phyloP scores from a whole-genome alignment of 495 filamentous ascomycete species.

The Thermothielavioides terrestris region DNA sequence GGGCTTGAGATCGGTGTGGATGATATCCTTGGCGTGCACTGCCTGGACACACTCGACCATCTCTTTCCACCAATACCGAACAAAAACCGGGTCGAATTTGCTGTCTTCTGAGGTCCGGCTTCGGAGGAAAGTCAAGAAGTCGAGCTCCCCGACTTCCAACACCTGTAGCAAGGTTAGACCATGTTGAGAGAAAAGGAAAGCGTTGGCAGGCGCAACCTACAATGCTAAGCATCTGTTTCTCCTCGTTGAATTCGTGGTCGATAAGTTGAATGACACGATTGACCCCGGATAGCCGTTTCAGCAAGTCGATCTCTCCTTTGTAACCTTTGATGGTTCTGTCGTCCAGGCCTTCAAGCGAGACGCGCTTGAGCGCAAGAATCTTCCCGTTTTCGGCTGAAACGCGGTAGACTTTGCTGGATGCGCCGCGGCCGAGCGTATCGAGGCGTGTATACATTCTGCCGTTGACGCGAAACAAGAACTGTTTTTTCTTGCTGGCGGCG shows the following conservation, averaged over 20 bases:
- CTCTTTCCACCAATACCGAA: constrained; percentile 97
- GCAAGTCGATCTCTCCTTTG: constrained; percentile 93
- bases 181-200: too few relatives aligned
- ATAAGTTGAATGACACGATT: constrained; percentile 83
- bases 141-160: constrained; percentile 98
- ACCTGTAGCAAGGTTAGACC: constrained; percentile 39
- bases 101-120: constrained; percentile 65
- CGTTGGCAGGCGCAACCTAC: constrained; percentile 37
- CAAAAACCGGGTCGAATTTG: constrained; percentile 75
- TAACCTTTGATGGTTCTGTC: constrained; percentile 75
- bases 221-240: constrained; percentile 77
- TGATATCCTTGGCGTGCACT: constrained; percentile 81
- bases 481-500: constrained; percentile 60
- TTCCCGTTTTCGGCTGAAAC: constrained; percentile 96
- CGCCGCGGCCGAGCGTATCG: constrained; percentile 83
- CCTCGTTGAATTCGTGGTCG: constrained; percentile 87
- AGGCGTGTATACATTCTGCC: constrained; percentile 82
- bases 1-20: constrained; percentile 93
- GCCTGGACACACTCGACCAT: constrained; percentile 94
- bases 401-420: constrained; percentile 87
- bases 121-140: constrained; percentile 74
- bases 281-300: constrained; percentile 70
- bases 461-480: constrained; percentile 76
- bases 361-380: constrained; percentile 87
- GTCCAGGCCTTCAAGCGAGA: constrained; percentile 84